Evolutionary conservation across 176 grass and related monocot species (phyloP).

Genomic region (Poa annua): DNA sequence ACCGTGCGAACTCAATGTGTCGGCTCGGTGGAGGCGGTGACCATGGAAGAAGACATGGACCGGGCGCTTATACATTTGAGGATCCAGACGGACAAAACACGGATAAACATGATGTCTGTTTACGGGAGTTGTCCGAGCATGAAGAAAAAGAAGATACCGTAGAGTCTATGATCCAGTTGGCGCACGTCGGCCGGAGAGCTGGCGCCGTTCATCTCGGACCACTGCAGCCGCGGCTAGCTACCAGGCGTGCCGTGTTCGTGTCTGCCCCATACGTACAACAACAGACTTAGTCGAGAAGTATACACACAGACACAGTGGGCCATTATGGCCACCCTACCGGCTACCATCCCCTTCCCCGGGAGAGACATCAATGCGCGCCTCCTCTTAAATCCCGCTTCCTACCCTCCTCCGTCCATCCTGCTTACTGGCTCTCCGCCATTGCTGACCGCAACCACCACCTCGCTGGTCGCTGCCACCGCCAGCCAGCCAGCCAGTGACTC

Average conservation of each 20-base stretch:
- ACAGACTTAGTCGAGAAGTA: conserved; percentile 27
- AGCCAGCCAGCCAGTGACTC: not conserved
- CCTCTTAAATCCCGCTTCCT: conserved; percentile 23
- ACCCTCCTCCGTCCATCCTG: not conserved
- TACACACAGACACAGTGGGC: not conserved
- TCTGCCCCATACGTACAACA: not conserved
- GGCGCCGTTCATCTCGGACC: not conserved
- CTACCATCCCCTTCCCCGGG: conserved; percentile 20
- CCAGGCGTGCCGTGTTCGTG: not conserved
- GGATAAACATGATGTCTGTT: too few species aligned
- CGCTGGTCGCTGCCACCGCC: not conserved
- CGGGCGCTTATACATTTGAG: too few species aligned
- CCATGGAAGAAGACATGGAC: too few species aligned
- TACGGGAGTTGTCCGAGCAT: too few species aligned
- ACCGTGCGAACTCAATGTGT: too few species aligned
- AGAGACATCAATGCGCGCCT: conserved; percentile 41
- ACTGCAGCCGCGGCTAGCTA: too few species aligned
- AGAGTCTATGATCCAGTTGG: not conserved
- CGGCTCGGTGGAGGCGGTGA: too few species aligned
- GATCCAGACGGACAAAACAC: too few species aligned
- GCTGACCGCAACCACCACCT: not conserved
- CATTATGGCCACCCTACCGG: conserved; percentile 43
- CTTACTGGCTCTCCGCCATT: conserved; percentile 18
- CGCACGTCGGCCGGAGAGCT: not conserved
- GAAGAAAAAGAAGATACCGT: too few species aligned